These are phyloP conservation scores for Trichophyton benhamiae DNA, from an alignment of 2,329 filamentous ascomycete species.

Conservation along the genomic window DNA sequence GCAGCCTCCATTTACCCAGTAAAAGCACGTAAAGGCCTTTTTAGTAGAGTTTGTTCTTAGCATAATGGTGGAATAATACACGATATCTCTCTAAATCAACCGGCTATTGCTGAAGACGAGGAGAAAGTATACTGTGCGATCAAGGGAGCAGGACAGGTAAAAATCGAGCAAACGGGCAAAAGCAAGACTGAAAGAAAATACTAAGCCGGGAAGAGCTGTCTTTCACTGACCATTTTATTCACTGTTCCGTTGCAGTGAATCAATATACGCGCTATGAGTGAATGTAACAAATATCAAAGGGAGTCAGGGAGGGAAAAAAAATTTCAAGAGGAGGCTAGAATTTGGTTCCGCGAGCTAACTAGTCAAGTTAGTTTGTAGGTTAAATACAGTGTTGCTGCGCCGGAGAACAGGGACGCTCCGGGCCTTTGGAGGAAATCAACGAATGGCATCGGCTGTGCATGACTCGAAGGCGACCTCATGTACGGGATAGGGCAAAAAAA, in stretches of 20 bases:
- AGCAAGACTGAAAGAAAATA: neutral
- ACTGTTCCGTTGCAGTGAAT: neutral
- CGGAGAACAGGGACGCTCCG: too few species aligned
- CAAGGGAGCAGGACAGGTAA: neutral
- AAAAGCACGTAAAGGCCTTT: constrained; percentile 24
- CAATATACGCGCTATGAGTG: neutral
- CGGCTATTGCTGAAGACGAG: neutral
- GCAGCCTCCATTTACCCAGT: constrained; percentile 20
- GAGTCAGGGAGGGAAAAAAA: neutral
- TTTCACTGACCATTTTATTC: neutral
- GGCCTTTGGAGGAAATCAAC: too few species aligned
- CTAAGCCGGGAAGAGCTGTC: neutral
- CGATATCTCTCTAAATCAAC: neutral
- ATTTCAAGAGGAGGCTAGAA: too few species aligned
- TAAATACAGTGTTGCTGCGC: too few species aligned
- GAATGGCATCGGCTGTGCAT: too few species aligned
- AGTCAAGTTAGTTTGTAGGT: too few species aligned
- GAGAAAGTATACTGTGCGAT: neutral
- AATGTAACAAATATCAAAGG: neutral
- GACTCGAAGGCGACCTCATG: too few species aligned
- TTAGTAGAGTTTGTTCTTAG: neutral
- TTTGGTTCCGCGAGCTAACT: too few species aligned
- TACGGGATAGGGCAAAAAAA: too few species aligned
- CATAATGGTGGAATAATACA: neutral
- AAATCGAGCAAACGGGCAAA: neutral